Conservation (phyloP, 2,329 filamentous ascomycete species). For the Pseudodiploospora longispora region DNA sequence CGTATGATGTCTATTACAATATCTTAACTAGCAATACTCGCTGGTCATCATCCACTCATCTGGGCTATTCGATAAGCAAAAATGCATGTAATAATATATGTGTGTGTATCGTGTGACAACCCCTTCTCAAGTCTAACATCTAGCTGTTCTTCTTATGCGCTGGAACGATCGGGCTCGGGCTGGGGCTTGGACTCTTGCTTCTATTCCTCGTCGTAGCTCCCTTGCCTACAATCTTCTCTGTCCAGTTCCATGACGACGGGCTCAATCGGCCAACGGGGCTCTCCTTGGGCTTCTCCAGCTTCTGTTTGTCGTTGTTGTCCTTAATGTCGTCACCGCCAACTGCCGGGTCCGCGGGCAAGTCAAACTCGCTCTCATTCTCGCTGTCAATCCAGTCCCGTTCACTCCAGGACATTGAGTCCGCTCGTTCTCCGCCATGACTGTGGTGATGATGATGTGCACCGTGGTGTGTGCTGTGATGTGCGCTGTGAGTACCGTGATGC, state of each 20-base stretch:
- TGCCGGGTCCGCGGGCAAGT: conserved; percentile 2
- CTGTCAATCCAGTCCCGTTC: conserved; percentile 56
- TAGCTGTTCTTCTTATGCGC: no score
- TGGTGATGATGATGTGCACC: conserved; percentile 2
- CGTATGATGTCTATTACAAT: no score
- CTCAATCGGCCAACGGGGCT: conserved; percentile 14
- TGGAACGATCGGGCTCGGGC: no score
- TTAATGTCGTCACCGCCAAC: conserved; percentile 12
- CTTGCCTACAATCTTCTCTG: conserved; percentile 46
- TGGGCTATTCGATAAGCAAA: no score
- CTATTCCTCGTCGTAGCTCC: conserved; percentile 15
- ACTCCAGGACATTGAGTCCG: conserved; percentile 57
- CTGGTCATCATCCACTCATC: no score
- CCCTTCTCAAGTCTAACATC: no score
- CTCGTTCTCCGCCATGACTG: conserved; percentile 15
- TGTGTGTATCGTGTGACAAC: no score
- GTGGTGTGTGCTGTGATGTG: no score
- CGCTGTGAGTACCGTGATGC: no score
- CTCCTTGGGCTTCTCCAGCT: conserved; percentile 7
- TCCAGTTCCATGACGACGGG: conserved; percentile 40
- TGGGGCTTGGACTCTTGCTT: conserved; percentile 18
- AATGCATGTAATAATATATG: no score
- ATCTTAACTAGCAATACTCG: no score
- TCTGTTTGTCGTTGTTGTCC: conserved; percentile 13
- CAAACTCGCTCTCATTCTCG: conserved; percentile 35